These are phyloP conservation scores for Cladosporium sp. DNA, from an alignment of 2,329 filamentous ascomycete species.

Conservation along the genomic window DNA sequence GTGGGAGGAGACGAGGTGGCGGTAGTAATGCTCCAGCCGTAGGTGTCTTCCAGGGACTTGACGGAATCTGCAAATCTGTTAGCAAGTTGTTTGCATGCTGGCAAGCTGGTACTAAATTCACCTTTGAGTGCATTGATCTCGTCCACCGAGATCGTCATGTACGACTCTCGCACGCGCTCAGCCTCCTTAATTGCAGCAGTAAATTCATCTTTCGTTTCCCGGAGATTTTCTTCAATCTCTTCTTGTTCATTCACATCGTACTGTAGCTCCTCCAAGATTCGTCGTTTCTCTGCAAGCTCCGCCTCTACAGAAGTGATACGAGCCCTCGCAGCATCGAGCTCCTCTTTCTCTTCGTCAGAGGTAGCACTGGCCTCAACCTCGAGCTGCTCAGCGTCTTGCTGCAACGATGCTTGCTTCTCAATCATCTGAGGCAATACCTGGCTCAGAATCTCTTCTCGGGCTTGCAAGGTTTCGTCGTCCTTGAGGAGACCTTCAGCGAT, in stretches of 20 bases:
- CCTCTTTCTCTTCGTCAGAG: conserved; percentile 76
- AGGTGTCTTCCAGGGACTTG: conserved; percentile 62
- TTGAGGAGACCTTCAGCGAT: conserved; percentile 74
- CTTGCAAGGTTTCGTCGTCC: conserved; percentile 67
- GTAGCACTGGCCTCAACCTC: conserved; percentile 72
- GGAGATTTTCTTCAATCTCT: conserved; percentile 60
- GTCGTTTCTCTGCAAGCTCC: conserved; percentile 69
- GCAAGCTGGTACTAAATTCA: conserved; percentile 41
- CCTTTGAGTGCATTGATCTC: conserved; percentile 81
- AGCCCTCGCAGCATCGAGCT: conserved; percentile 72
- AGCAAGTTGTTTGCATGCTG: conserved; percentile 31
- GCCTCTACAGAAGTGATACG: conserved; percentile 64
- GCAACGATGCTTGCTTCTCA: conserved; percentile 61
- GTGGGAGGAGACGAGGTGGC: conserved; percentile 59
- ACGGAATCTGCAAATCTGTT: conserved; percentile 58
- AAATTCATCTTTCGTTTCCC: conserved; percentile 68
- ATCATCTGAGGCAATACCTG: conserved; percentile 66
- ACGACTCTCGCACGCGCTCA: conserved; percentile 82
- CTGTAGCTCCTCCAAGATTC: conserved; percentile 66
- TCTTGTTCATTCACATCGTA: conserved; percentile 68
- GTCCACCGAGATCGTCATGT: conserved; percentile 79
- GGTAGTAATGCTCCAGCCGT: conserved; percentile 70
- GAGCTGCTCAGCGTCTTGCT: conserved; percentile 62
- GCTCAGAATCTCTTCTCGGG: conserved; percentile 69
- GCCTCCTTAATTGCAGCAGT: conserved; percentile 76